Evolutionary conservation across 805 yeast species (phyloP).

Genomic region (Candida palmyrensis): DNA sequence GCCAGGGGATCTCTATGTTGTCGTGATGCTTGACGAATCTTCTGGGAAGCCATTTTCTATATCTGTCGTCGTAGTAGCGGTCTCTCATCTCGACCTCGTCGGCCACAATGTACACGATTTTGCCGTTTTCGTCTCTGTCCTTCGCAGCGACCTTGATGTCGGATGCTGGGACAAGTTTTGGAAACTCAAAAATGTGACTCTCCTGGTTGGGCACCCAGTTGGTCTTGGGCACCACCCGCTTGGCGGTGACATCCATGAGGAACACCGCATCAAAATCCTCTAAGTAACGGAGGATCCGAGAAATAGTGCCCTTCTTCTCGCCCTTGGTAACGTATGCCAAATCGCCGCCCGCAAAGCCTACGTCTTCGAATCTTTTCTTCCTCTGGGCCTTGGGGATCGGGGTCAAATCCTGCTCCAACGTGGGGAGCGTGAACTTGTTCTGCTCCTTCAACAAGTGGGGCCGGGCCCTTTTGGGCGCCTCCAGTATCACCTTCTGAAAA

Average conservation of each 20-base stretch:
- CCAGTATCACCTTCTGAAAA: slow-evolving; percentile 30
- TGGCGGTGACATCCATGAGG: slow-evolving; percentile 64
- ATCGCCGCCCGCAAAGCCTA: slow-evolving; percentile 71
- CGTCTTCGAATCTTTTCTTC: slow-evolving; percentile 44
- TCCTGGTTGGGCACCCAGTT: slow-evolving; percentile 70
- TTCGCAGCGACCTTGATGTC: slow-evolving; percentile 76
- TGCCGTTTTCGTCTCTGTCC: slow-evolving; percentile 58
- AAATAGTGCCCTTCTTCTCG: slow-evolving; percentile 65
- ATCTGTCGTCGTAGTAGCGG: slow-evolving; percentile 66
- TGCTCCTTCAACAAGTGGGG: slow-evolving; percentile 16
- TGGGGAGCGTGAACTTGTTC: slow-evolving; percentile 28
- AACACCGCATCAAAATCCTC: slow-evolving; percentile 57
- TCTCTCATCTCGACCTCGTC: slow-evolving; percentile 67
- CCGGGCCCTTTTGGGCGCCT: slow-evolving; percentile 26
- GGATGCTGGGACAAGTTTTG: slow-evolving; percentile 53
- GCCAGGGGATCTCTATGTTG: slow-evolving; percentile 83
- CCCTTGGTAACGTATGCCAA: slow-evolving; percentile 71
- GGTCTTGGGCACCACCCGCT: slow-evolving; percentile 62
- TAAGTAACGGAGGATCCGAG: slow-evolving; percentile 58
- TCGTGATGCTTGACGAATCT: slow-evolving; percentile 71
- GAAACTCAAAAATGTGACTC: slow-evolving; percentile 67
- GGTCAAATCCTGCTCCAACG: slow-evolving; percentile 19
- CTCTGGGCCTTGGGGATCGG: slow-evolving; percentile 13
- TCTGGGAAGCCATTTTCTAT: slow-evolving; percentile 68
- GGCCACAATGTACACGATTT: slow-evolving; percentile 68